Evolutionary conservation across 768 basidiomycete genomes (phyloP).

Genomic region (Pseudohyphozyma bogoriensis): DNA sequence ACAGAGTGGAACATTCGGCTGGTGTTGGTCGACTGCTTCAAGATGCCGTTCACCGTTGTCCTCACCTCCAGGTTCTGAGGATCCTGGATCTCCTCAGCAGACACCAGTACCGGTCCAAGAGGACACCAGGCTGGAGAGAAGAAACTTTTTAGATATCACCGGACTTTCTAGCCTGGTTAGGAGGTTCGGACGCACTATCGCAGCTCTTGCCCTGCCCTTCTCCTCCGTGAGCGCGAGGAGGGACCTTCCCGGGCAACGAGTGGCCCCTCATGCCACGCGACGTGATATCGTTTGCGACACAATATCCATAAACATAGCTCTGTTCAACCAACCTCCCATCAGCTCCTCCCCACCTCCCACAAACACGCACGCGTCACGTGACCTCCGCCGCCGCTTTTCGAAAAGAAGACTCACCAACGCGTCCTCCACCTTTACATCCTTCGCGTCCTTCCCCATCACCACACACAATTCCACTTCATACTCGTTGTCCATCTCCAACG

Average conservation of each 20-base stretch:
- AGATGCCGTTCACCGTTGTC: conserved; percentile 31
- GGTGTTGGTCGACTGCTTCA: conserved; percentile 29
- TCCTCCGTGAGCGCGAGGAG: too few species aligned
- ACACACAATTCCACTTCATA: conserved; percentile 38
- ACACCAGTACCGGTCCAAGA: conserved; percentile 16
- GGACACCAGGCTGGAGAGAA: conserved; percentile 20
- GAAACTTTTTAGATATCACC: not conserved
- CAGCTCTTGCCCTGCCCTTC: not conserved
- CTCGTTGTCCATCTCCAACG: conserved; percentile 29
- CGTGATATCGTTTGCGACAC: too few species aligned
- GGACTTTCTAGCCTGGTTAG: not conserved
- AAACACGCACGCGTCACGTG: too few species aligned
- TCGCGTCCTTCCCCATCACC: conserved; percentile 36
- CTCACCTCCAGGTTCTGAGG: conserved; percentile 12
- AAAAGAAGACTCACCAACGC: too few species aligned
- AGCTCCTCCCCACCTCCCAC: too few species aligned
- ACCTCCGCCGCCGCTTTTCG: too few species aligned
- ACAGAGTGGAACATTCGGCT: not conserved
- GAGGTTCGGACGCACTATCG: not conserved
- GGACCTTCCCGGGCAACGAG: too few species aligned
- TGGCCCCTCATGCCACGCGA: too few species aligned
- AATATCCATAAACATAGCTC: too few species aligned
- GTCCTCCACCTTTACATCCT: conserved; percentile 36
- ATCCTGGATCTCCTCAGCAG: not conserved
- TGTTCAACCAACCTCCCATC: too few species aligned